Evolutionary conservation across 2,329 filamentous ascomycete genomes (phyloP).

Genomic region (Trichoderma oligosporum): DNA sequence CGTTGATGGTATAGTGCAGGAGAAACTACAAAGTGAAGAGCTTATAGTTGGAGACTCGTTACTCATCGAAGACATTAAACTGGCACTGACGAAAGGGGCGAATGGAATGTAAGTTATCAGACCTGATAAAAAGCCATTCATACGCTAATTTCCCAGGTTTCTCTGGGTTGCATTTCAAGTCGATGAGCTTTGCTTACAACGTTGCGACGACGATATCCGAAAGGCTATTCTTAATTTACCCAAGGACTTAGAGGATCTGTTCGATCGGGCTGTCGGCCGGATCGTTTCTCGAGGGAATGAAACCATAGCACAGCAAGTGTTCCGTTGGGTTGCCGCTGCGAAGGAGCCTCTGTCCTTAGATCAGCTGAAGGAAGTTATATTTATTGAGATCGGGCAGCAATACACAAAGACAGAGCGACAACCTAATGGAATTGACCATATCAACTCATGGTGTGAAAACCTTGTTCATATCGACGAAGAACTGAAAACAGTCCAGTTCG

Average conservation of each 20-base stretch:
- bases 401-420: conserved; percentile 26
- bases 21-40: conserved; percentile 13
- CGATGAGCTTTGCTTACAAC: conserved; percentile 33
- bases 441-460: conserved; percentile 34
- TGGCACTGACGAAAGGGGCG: conserved; percentile 28
- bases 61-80: conserved; percentile 27
- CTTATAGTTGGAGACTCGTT: conserved; percentile 22
- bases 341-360: conserved; percentile 33
- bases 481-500: conserved; percentile 31
- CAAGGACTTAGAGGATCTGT: conserved; percentile 19
- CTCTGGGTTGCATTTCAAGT: conserved; percentile 39
- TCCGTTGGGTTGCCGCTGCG: conserved; percentile 31
- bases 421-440: conserved; percentile 28
- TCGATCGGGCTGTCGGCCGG: conserved; percentile 19
- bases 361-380: conserved; percentile 38
- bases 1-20: conserved; percentile 15
- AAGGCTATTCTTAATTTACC: conserved; percentile 17
- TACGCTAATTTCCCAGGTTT: conserved; percentile 31
- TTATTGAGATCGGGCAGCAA: conserved; percentile 31
- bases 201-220: conserved; percentile 24
- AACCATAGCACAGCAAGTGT: not conserved
- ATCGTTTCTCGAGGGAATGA: conserved; percentile 12
- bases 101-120: conserved; percentile 34
- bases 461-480: conserved; percentile 34
- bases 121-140: not conserved